Base-by-base conservation (phyloP, 1,139 yeast species). In the Lodderomyces pseudojiufengensis region DNA sequence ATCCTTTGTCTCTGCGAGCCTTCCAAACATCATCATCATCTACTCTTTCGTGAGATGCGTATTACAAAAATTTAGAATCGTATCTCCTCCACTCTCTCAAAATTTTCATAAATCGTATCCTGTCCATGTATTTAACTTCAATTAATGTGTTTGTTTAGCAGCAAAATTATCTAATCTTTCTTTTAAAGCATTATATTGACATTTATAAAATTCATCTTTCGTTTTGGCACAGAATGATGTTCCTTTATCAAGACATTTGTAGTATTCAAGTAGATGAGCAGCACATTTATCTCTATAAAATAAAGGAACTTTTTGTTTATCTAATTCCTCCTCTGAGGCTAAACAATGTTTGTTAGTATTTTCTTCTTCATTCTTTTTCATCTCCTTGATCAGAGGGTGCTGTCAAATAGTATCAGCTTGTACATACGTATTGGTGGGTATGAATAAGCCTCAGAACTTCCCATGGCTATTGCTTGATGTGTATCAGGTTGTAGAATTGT, bases 211-310 rank as follows among this genome's bases (percentile, higher is more conserved):
- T 44, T 61, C 69, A 43, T 69, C 75, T 54, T 70, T 70, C 41
- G 73, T 56, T 31, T 50, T 51, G 33, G 53, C 48, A 43, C 76
- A 70, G 50, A 62, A 70, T 2, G 72, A 63, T 13, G 68, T 63
- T 2, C 75, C 76, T 49, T 67, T 69, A 47, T 65, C 67, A 39
- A 70, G 67, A 49, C 76, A 70, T 45, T 68, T 62, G 50, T 65
- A 70, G 55, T 70, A 70, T 38, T 59, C 55, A 42, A 70, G 69
- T 48, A 67, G 63, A 45, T 59, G 72, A 33, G 70, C 61, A 31
- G 76, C 75, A 56, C 76, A 70, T 41, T 57, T 62, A 51, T 70
- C 76, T 57, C 76, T 63, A 55, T 70, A 56, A 44, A 64, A 55
- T 50, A 69, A 69, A 12, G 76, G 75, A 27, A 70, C 73, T 37